Evolutionary conservation across 129 eudicot species (phyloP).

Genomic region (Helichrysum umbraculigerum): DNA sequence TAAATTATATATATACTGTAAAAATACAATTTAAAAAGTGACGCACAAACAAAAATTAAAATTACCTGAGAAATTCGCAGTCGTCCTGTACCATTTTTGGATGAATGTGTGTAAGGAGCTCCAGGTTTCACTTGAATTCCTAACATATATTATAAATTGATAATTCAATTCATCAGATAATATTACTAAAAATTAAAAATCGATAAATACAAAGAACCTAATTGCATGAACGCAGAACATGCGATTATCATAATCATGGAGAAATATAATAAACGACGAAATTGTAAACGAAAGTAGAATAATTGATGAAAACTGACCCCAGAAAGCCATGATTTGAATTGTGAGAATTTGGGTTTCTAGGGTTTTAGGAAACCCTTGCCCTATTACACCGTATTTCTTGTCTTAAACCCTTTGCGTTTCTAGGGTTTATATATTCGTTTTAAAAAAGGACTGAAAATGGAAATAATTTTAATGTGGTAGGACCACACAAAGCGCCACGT

Average conservation of each 20-base stretch:
- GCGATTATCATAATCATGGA: background rate
- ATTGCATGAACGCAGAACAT: background rate
- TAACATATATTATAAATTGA: conserved; percentile 26
- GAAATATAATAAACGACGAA: background rate
- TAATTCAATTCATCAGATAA: background rate
- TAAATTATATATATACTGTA: background rate
- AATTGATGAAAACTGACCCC: conserved; percentile 22
- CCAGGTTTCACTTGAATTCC: conserved; percentile 86
- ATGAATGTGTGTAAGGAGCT: conserved; percentile 57
- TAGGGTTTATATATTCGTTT: conserved; percentile 19
- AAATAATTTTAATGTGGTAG: background rate
- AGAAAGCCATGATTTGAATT: conserved; percentile 31
- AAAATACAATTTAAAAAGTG: background rate
- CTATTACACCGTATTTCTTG: background rate
- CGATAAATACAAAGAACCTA: background rate
- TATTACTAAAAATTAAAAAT: background rate
- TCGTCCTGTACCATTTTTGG: conserved; percentile 48
- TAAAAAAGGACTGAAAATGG: background rate
- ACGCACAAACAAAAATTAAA: background rate
- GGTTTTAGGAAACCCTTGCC: background rate
- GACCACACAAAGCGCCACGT: background rate
- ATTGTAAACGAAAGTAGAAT: background rate
- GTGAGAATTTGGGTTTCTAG: conserved; percentile 6
- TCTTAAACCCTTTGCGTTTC: conserved; percentile 21
- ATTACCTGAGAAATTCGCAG: conserved; percentile 81